These are phyloP conservation scores for Penicillium antarcticum DNA, from an alignment of 495 filamentous ascomycete genomes.

Conservation along the genomic window DNA sequence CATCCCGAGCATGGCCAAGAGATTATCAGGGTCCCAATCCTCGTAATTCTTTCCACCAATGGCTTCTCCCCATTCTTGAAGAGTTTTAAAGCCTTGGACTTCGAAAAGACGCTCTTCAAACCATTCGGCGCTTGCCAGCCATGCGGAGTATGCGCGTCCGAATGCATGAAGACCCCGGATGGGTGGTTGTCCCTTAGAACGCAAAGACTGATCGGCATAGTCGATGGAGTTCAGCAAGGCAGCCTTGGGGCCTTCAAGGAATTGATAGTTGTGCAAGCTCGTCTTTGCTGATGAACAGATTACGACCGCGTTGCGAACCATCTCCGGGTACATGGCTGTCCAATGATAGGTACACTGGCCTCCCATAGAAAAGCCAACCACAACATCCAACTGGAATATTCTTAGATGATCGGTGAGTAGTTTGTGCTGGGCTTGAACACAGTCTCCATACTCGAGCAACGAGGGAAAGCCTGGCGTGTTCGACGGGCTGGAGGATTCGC, in stretches of 20 bases:
- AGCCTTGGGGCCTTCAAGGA: conserved; percentile 62
- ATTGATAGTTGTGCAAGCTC: conserved; percentile 63
- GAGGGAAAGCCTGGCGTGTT: conserved; percentile 54
- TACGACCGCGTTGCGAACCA: conserved; percentile 54
- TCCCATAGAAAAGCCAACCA: conserved; percentile 66
- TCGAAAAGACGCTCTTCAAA: conserved; percentile 59
- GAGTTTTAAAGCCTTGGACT: conserved; percentile 46
- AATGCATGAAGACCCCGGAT: conserved; percentile 58
- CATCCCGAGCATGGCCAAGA: conserved; percentile 59
- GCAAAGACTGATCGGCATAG: conserved; percentile 43
- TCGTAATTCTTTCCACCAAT: conserved; percentile 43
- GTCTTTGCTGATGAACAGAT: conserved; percentile 65
- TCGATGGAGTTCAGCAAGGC: conserved; percentile 39
- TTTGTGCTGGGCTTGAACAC: conserved; percentile 54
- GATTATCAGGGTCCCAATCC: conserved; percentile 54
- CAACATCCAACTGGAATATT: conserved; percentile 47
- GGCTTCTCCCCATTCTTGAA: conserved; percentile 60
- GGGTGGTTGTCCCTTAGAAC: conserved; percentile 21
- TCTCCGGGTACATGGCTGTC: conserved; percentile 58
- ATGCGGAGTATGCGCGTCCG: conserved; percentile 62
- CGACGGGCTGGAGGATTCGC: conserved; percentile 62
- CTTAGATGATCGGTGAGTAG: conserved; percentile 54
- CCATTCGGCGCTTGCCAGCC: conserved; percentile 63
- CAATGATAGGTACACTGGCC: conserved; percentile 62
- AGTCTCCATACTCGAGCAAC: conserved; percentile 56